Base-by-base conservation (phyloP, 2,329 filamentous ascomycete genomes). In the Pseudocercospora fijiensis region DNA sequence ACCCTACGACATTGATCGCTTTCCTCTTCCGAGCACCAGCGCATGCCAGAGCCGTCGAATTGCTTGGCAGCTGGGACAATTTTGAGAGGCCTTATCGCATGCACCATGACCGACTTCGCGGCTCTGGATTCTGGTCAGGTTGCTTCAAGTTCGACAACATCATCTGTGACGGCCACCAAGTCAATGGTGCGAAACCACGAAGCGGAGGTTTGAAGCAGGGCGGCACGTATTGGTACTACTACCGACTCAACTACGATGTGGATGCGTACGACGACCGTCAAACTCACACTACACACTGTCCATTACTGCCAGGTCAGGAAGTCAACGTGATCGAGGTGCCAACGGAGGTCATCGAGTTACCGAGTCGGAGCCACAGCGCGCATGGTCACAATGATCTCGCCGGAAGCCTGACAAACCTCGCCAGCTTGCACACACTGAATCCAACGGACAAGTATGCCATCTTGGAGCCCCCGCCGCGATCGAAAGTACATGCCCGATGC, bases 181-280 rank as follows among this genome's bases (percentile, higher is more conserved):
- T 81, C 18, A 73, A 79, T 70, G 82, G 79, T 58, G 77, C 77
- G 24, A 79, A 82, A 33, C 86, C 85, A 71, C 86, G 91, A 71
- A 85, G 86, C 70, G 92, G 92, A 63, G 93, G 90, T 58, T 83
- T 97, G 68, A 95, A 90, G 77, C 96, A 96, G 90, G 93, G 93
- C 51, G 87, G 90, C 65, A 95, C 89, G 16, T 97, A 97, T 78
- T 97, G 94, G 84, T 98, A 96, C 82, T 97, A 95, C 90, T 97
- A 96, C 78, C 87, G 93, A 75, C 77, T 97, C 47, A 88, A 97
- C 76, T 88, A 89, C 69, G 87, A 89, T 55, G 82, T 87, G 33
- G 93, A 97, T 77, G 87, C 85, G 58, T 87, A 91, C 75, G 91
- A 96, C 75, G 81, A 88, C 27, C 79, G 85, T 1, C 82, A 90